Percentiles rank a stretch among this genome's conserved stretches.
phyloP scores from a whole-genome alignment of 495 filamentous ascomycete species.

The Beverwykella pulmonaria region DNA sequence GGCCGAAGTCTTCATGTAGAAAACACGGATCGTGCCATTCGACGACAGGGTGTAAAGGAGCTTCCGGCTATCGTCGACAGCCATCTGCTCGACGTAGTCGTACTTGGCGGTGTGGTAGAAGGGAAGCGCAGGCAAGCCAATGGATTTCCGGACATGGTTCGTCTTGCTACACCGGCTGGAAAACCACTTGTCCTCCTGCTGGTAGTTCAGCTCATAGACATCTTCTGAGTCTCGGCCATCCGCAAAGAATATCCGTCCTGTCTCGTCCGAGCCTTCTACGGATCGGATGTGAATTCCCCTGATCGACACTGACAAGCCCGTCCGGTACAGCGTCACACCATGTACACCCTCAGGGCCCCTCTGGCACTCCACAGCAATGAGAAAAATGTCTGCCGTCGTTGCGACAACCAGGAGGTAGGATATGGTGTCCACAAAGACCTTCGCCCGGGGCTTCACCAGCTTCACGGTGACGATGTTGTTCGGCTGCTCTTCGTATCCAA shows the following conservation, averaged over 20 bases:
- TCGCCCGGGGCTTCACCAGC: constrained; percentile 72
- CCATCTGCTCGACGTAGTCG: constrained; percentile 73
- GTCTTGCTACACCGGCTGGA: constrained; percentile 75
- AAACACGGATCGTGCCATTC: constrained; percentile 79
- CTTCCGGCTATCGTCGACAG: constrained; percentile 82
- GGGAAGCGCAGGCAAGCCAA: constrained; percentile 63
- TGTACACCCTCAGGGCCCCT: constrained; percentile 63
- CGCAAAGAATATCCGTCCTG: constrained; percentile 88
- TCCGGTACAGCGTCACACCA: constrained; percentile 77
- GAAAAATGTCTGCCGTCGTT: constrained; percentile 77
- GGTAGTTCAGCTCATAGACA: constrained; percentile 90
- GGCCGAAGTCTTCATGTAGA: constrained; percentile 67
- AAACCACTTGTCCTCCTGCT: constrained; percentile 97
- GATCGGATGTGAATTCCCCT: constrained; percentile 71
- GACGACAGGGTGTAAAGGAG: constrained; percentile 90
- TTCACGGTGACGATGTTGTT: constrained; percentile 84
- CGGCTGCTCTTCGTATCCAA: constrained; percentile 86
- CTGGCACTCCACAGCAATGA: constrained; percentile 75
- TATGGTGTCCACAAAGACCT: constrained; percentile 82
- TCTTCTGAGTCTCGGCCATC: constrained; percentile 69
- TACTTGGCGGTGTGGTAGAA: constrained; percentile 53
- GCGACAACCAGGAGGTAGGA: constrained; percentile 86
- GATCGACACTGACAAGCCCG: constrained; percentile 73
- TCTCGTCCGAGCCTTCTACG: constrained; percentile 73
- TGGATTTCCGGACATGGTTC: constrained; percentile 80